Percentiles rank a stretch among this genome's conserved stretches.
phyloP scores from a whole-genome alignment of 805 yeast species.

The Blastobotrys terrestris region DNA sequence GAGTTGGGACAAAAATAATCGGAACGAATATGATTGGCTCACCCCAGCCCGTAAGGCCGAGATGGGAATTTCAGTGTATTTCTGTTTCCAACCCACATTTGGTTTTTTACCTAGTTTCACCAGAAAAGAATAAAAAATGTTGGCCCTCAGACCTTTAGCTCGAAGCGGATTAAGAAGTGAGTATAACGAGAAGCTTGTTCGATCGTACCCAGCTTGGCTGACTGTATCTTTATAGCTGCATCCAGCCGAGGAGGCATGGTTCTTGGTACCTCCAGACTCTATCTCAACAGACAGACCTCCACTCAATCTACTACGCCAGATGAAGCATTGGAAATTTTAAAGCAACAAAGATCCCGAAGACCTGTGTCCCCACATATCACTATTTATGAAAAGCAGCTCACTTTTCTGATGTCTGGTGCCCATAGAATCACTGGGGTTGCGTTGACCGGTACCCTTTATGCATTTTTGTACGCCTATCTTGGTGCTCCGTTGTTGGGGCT shows the following conservation, averaged over 20 bases:
- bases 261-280: neutral
- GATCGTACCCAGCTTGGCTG: neutral
- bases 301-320: slow-evolving; percentile 51
- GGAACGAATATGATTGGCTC: neutral
- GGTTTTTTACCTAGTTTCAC: neutral
- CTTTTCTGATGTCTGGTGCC: slow-evolving; percentile 70
- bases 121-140: neutral
- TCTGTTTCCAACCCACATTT: neutral
- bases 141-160: neutral
- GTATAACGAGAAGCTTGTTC: neutral
- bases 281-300: neutral
- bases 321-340: slow-evolving; percentile 63
- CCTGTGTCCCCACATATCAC: slow-evolving; percentile 87
- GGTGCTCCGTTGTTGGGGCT: slow-evolving; percentile 59
- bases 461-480: slow-evolving; percentile 69
- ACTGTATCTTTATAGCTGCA: neutral
- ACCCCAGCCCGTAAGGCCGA: neutral
- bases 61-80: neutral
- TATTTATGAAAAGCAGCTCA: slow-evolving; percentile 87
- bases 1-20: neutral
- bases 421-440: slow-evolving; percentile 89
- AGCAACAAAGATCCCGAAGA: slow-evolving; percentile 78
- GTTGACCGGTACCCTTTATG: slow-evolving; percentile 76
- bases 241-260: neutral
- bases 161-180: neutral